A percentile compares a stretch with the other conserved stretches of the same genome.
Evolutionary conservation across 2,329 filamentous ascomycete species (phyloP).

Genomic region (Xylariaceae sp.): DNA sequence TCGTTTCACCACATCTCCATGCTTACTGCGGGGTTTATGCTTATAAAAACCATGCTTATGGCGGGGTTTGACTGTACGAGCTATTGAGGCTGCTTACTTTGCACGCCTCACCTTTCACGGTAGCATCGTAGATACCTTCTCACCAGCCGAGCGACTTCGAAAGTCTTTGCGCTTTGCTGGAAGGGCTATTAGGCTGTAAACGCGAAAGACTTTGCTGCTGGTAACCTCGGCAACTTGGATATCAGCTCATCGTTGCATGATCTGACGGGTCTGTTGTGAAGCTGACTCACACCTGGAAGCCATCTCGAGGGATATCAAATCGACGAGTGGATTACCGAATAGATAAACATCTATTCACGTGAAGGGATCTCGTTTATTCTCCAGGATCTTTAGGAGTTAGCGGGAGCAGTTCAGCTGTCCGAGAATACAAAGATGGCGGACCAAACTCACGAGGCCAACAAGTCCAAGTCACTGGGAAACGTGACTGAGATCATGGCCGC

Average conservation of each 20-base stretch:
- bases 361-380: too few relatives aligned
- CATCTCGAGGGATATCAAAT: not conserved
- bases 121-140: slow-evolving; percentile 26
- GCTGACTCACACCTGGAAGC: not conserved
- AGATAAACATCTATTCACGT: not conserved
- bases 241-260: not conserved
- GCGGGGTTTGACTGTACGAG: too few relatives aligned
- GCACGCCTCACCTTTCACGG: slow-evolving; percentile 8
- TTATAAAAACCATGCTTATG: too few relatives aligned
- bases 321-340: not conserved
- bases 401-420: not conserved
- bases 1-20: too few relatives aligned
- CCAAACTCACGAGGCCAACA: slow-evolving; percentile 23
- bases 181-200: slow-evolving; percentile 32
- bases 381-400: not conserved
- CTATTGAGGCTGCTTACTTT: slow-evolving; percentile 2
- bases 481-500: slow-evolving; percentile 27
- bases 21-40: too few relatives aligned
- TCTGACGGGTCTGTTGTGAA: not conserved
- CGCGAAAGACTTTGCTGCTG: slow-evolving; percentile 48
- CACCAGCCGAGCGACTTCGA: slow-evolving; percentile 57
- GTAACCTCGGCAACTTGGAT: not conserved
- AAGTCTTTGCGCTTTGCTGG: slow-evolving; percentile 63
- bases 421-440: slow-evolving; percentile 28
- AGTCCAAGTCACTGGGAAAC: slow-evolving; percentile 22